Evolutionary conservation across 2,329 filamentous ascomycete genomes (phyloP).

Genomic region (Fusarium tuaranense): DNA sequence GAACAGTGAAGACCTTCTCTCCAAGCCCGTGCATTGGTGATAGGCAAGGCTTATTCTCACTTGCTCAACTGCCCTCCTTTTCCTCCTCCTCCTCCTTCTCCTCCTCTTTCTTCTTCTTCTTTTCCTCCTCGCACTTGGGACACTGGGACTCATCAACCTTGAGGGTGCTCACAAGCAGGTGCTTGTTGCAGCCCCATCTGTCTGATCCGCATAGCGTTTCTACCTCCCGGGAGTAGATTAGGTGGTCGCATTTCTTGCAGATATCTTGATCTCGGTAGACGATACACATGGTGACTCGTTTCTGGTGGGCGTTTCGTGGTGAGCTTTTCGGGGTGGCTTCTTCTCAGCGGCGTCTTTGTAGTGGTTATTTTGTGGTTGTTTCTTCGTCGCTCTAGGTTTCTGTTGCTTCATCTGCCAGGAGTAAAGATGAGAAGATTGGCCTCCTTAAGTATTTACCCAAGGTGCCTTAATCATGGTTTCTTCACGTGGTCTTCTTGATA

Average conservation of each 20-base stretch:
- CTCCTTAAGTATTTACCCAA: background rate
- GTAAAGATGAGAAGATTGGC: background rate
- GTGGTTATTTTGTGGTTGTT: background rate
- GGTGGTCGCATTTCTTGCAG: background rate
- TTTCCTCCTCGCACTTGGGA: background rate
- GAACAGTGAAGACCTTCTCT: background rate
- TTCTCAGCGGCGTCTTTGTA: background rate
- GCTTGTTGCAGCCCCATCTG: background rate
- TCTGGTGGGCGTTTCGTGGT: background rate
- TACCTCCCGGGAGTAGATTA: background rate
- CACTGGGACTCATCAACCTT: background rate
- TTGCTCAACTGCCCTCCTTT: background rate
- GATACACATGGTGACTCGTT: background rate
- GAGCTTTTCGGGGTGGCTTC: background rate
- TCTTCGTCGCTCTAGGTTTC: background rate
- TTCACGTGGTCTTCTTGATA: background rate
- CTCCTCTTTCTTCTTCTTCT: background rate
- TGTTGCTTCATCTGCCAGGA: background rate
- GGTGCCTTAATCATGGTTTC: background rate
- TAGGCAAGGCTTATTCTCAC: background rate
- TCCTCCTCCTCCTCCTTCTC: background rate
- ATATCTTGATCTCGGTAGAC: background rate
- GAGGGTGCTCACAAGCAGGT: background rate
- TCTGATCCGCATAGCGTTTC: background rate
- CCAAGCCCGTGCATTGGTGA: background rate